Evolutionary conservation across 768 basidiomycete species (phyloP).

Genomic region (Panaeolus cyanescens): DNA sequence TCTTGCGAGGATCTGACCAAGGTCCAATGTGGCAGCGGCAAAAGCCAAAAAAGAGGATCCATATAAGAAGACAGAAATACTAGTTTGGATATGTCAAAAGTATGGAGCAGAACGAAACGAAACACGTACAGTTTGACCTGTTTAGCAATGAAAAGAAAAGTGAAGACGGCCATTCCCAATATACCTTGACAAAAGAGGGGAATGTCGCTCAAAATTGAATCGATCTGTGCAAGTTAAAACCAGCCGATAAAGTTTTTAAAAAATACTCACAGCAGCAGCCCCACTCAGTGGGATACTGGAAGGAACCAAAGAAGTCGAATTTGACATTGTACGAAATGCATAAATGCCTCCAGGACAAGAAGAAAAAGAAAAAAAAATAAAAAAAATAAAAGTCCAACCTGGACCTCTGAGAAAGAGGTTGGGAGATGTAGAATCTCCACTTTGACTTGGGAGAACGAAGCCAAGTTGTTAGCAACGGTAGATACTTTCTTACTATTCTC

Average conservation of each 20-base stretch:
- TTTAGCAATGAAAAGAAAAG: slow-evolving; percentile 55
- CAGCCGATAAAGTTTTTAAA: background rate
- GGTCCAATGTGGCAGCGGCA: slow-evolving; percentile 61
- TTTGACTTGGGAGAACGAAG: background rate
- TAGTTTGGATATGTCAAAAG: slow-evolving; percentile 19
- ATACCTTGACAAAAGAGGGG: slow-evolving; percentile 69
- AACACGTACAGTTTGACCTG: slow-evolving; percentile 52
- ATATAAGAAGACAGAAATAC: slow-evolving; percentile 54
- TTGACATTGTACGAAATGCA: slow-evolving; percentile 6
- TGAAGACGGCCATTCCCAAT: slow-evolving; percentile 61
- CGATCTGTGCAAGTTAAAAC: slow-evolving; percentile 39
- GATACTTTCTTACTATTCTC: too few species aligned
- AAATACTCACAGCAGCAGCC: slow-evolving; percentile 43
- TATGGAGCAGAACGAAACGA: slow-evolving; percentile 1
- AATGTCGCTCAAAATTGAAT: slow-evolving; percentile 60
- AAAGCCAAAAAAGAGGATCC: slow-evolving; percentile 61
- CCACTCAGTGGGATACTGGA: slow-evolving; percentile 35
- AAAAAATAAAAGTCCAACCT: background rate
- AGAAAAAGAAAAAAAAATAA: slow-evolving; percentile 9
- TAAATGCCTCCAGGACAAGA: slow-evolving; percentile 21
- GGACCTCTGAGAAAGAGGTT: background rate
- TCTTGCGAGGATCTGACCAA: slow-evolving; percentile 51
- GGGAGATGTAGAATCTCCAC: background rate
- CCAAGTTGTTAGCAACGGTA: slow-evolving; percentile 1
- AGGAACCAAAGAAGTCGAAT: slow-evolving; percentile 15